phyloP scores from a whole-genome alignment of 2,329 filamentous ascomycete species.

The Periconia digitata region DNA sequence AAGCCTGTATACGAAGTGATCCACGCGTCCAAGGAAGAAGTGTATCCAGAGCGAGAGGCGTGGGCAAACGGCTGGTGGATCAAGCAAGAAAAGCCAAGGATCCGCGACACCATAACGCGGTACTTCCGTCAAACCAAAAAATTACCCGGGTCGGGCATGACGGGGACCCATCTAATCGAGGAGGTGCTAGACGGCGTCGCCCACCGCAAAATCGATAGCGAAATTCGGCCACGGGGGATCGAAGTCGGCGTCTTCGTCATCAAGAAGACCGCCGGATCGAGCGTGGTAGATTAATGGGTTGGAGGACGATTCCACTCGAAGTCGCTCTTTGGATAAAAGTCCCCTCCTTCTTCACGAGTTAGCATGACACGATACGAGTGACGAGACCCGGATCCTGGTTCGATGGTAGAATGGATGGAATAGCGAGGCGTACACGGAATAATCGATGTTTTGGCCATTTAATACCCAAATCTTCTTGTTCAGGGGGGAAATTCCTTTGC shows the following conservation, averaged over 20 bases:
- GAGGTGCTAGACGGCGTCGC: constrained; percentile 62
- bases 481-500: too few species aligned
- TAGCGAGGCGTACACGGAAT: too few species aligned
- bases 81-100: constrained; percentile 63
- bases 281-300: too few species aligned
- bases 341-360: too few species aligned
- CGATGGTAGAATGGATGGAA: too few species aligned
- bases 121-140: constrained; percentile 49
- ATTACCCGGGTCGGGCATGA: constrained; percentile 49
- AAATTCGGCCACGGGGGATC: constrained; percentile 39
- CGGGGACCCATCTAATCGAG: constrained; percentile 58
- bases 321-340: too few species aligned
- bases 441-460: too few species aligned
- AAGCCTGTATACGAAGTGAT: constrained; percentile 48
- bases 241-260: constrained; percentile 54
- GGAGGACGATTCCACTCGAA: too few species aligned
- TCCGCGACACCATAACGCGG: constrained; percentile 53
- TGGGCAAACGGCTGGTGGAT: constrained; percentile 66
- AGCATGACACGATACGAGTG: too few species aligned
- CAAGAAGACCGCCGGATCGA: too few species aligned
- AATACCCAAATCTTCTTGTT: too few species aligned
- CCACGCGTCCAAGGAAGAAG: constrained; percentile 55
- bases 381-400: too few species aligned
- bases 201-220: constrained; percentile 50
- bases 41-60: constrained; percentile 53